phyloP scores from a whole-genome alignment of 225 moss, liverwort and hornwort genomes.

The Pseudisothecium myosuroides region DNA sequence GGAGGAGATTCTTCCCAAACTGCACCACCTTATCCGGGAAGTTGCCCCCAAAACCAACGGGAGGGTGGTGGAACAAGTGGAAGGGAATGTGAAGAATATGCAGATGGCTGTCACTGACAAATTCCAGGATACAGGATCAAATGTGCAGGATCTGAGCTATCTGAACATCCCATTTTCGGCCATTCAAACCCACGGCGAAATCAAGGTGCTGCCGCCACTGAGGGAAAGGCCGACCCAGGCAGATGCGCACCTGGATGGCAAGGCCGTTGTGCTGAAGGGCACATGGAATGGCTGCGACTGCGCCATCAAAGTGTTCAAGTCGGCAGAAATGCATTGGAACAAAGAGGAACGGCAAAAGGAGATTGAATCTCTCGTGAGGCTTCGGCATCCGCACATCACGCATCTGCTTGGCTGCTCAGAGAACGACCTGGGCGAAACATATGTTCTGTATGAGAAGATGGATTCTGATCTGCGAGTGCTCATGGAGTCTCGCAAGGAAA shows the following conservation, averaged over 20 bases:
- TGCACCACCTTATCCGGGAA: neutral
- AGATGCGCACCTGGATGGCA: neutral
- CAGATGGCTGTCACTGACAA: neutral
- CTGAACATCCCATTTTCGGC: neutral
- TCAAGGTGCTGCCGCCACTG: neutral
- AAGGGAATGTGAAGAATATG: neutral
- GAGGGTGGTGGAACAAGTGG: neutral
- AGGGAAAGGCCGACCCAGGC: neutral
- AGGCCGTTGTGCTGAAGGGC: neutral
- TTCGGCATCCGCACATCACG: slow-evolving; percentile 26
- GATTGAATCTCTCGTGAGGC: slow-evolving; percentile 16
- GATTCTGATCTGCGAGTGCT: slow-evolving; percentile 7
- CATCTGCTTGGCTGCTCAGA: slow-evolving; percentile 17
- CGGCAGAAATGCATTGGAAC: neutral
- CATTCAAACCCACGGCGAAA: neutral
- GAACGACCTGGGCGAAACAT: neutral
- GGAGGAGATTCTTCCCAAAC: neutral
- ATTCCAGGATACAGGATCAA: neutral
- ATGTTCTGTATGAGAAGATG: slow-evolving; percentile 26
- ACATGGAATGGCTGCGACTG: slow-evolving; percentile 16
- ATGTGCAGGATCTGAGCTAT: neutral
- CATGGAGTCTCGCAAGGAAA: neutral
- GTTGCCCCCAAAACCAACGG: neutral
- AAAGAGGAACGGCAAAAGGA: slow-evolving; percentile 6
- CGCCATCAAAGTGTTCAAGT: slow-evolving; percentile 24